Base-by-base conservation (phyloP, 2,329 filamentous ascomycete species). In the Neonectria sp. region DNA sequence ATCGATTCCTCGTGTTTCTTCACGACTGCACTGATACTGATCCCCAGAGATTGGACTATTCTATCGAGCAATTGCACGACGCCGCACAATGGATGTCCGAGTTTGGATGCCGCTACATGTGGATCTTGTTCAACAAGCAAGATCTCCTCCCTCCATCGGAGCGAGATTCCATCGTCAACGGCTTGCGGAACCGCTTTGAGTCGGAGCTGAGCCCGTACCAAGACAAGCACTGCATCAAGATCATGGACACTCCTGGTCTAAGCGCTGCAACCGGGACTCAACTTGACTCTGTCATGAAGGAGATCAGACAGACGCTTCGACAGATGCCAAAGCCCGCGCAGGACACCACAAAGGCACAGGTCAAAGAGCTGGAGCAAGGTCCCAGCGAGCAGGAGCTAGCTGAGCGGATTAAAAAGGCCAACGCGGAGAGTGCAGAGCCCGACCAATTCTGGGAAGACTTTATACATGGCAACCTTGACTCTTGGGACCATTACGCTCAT, bases 401-500 rank as follows among this genome's bases (percentile, higher is more conserved):
- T 7, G 60, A 68, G 3, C 43, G 40, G 4, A 52, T 71, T 0
- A 59, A 60, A 11, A 67, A 63, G 6, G 62, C 63, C 0, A 76
- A 65, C 27, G 33, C 59, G 1, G 59, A 72, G 3, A 60, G 55
- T 25, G 37, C 51, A 12, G 56, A 62, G 0, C 62, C 72, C 0
- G 65, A 71, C 0, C 64, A 62, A 1, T 82, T 80, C 53, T 77
- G 79, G 69, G 7, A n/a, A 0, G 68, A 67, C 1, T 79, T 82
- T 60, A 43, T 73, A 3, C 63, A 69, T 0, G 79, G 76, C 0
- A 71, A 70, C 5, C 68, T 82, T 0, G 63, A 69, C 7, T 69
- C 68, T 0, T 81, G 79, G 80, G 77, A 79, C 45, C 79, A 81
- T 15, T 75, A 78, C 13, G 76, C 74, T 5, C 79, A 80, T 52